phyloP scores from a whole-genome alignment of 352 stramenopile genomes.

The Globisporangium solare region DNA sequence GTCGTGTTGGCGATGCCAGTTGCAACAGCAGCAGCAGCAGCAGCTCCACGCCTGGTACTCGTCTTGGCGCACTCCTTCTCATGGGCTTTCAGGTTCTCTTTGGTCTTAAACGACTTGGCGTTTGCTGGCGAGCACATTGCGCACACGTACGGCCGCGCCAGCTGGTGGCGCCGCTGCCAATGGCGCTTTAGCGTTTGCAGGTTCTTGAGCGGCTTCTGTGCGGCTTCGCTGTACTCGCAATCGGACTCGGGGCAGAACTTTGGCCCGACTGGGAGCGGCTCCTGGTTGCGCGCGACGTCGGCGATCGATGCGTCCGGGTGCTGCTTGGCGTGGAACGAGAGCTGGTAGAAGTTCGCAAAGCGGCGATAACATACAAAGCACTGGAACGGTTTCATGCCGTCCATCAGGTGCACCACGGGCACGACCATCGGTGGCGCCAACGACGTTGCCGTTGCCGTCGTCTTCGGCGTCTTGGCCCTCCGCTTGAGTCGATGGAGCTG shows the following conservation, averaged over 20 bases:
- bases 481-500: conserved; percentile 27
- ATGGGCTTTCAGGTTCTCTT: conserved; percentile 66
- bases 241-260: conserved; percentile 52
- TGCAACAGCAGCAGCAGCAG: too few species aligned
- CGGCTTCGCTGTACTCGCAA: conserved; percentile 47
- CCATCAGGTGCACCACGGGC: conserved; percentile 47
- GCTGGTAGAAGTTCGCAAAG: conserved; percentile 68
- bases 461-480: conserved; percentile 9
- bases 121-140: conserved; percentile 27
- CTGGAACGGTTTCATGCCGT: conserved; percentile 62
- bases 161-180: conserved; percentile 62
- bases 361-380: conserved; percentile 49
- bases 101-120: conserved; percentile 65
- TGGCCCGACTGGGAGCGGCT: conserved; percentile 44
- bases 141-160: conserved; percentile 45
- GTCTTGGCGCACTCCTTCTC: conserved; percentile 43
- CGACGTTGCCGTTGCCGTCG: background rate
- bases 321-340: conserved; percentile 68
- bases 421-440: conserved; percentile 27
- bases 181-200: conserved; percentile 71
- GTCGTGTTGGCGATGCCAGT: background rate
- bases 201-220: conserved; percentile 50
- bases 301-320: conserved; percentile 27
- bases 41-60: too few species aligned
- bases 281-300: conserved; percentile 32